Evolutionary conservation across 345 rosid species (phyloP), one percentile per base, ranked within the genome.

Genomic region (Schrenkiella parvula): DNA sequence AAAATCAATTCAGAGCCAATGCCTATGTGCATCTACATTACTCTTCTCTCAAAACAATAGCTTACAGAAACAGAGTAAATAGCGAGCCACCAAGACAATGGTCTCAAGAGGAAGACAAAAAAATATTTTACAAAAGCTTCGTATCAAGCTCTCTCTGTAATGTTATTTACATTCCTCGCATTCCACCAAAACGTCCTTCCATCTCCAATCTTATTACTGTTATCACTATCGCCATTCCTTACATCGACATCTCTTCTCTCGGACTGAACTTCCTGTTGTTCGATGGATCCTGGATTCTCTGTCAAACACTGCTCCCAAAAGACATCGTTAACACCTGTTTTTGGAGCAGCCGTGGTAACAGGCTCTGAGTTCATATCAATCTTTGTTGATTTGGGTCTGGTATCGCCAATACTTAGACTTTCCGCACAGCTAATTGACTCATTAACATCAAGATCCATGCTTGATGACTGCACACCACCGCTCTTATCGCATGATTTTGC

Each of bases 271-370:
- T 86, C 97, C 47, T 86, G 89, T 12, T 80, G 61, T 0, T 92
- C 92, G 0, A 82, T 79, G 29, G 95, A 82, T 60, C 93, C 96
- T 0, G 99, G 99, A 70, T 95, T 92, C 79, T 95, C 98, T 6
- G 96, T 95, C 82, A 95, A 85, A 82, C 89, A 92, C 73, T 95
- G 98, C 58, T 89, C 92, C 98, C 98, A 95, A 77, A 95, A 95
- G 18, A 85, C 81, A 79, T 95, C 99, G 55, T 95, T 95, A 54
- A 73, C 89, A 14, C 99, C 97, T 57, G 89, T 67, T 22, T 84
- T 78, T 12, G 66, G 80, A 71, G 78, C 48, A 65, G 82, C 75
- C 2, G 55, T 78, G 1, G 74, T 77, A 17, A 68, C 81, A 13
- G 92, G 98, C 80, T 84, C 93, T 9, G 85, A 81, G 62, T 93